Base-by-base conservation (phyloP, 176 grass and related monocot genomes). In the Bonia amplexicaulis region DNA sequence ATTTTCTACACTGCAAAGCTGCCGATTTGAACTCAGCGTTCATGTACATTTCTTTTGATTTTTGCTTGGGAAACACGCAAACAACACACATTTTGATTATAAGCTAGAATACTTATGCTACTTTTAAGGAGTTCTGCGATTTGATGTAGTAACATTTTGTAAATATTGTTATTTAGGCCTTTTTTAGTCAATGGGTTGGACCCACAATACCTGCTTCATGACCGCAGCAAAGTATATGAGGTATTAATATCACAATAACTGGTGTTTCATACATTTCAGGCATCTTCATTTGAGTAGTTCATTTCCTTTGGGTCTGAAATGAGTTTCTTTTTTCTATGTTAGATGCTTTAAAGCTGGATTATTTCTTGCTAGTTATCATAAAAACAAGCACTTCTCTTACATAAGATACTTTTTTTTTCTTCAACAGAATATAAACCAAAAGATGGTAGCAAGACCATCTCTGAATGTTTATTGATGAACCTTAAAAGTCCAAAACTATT, bases 221-320 rank as follows among this genome's bases (percentile, higher is more conserved):
- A 98, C 66, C 91, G 96, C 78, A 93, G 89, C 62, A 98, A 95
- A 87, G 93, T 95, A 80, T 98, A 98, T 63, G 91, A 98, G 96
- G 96, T 98, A 95, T 83, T 84, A 26, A 20, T 37, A 78, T 51
- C 37, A 75, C 69, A 57, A 62, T 46, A 70, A 77, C 44, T 71
- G 6, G 26, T 23, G 20, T 54, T 55, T 81, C 29, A 45, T 69
- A 29, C 25, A 64, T 67, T 82, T 61, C 26, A 26, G 39, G 52
- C 48, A 82, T 70, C 15, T 72, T 59, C 57, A 37, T 74, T 88
- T 31, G 52, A 59, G 41, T 31, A 15, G 39, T 42, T 77, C 17
- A 69, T 44, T 77, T 63, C 35, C 5, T 58, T 67, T 61, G 59
- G 25, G 10, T 47, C 6, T 84, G 17, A 72, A 70, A 44, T 58